phyloP scores from a whole-genome alignment of 1,284 basidiomycete species.

The Rhodotorula sp. region DNA sequence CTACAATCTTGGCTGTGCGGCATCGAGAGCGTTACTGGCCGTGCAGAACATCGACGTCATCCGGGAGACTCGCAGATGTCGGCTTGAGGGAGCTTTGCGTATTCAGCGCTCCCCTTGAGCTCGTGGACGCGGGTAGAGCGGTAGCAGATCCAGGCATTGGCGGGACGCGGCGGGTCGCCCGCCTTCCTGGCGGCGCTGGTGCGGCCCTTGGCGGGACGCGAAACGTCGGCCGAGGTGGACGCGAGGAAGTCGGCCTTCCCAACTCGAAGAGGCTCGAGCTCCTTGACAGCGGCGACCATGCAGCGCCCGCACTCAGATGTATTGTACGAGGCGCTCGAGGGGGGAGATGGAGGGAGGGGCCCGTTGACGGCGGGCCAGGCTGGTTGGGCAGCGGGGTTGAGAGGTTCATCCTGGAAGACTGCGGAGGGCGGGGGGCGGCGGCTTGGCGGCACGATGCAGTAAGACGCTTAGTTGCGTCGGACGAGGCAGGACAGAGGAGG shows the following conservation, averaged over 20 bases:
- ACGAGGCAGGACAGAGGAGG: too few species aligned
- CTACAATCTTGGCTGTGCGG: slow-evolving; percentile 17
- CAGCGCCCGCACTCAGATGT: too few species aligned
- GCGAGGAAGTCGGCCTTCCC: not conserved
- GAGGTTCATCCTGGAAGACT: too few species aligned
- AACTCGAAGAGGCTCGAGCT: not conserved
- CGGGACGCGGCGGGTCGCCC: slow-evolving; percentile 10
- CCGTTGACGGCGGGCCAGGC: too few species aligned
- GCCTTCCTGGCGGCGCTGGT: not conserved
- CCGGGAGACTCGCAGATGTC: slow-evolving; percentile 11
- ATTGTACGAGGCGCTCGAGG: too few species aligned
- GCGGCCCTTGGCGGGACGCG: not conserved
- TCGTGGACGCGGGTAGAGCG: slow-evolving; percentile 17
- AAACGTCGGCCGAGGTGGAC: not conserved
- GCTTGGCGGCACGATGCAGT: too few species aligned
- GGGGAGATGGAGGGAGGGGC: too few species aligned
- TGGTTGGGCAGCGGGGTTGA: too few species aligned
- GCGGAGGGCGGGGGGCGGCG: too few species aligned
- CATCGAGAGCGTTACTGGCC: not conserved
- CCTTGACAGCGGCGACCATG: too few species aligned
- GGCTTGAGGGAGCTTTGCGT: slow-evolving; percentile 19
- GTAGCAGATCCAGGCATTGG: slow-evolving; percentile 37
- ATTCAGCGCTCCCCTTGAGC: not conserved
- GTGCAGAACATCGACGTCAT: rapidly evolving
- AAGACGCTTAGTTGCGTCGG: too few species aligned